Evolutionary conservation across 805 yeast species (phyloP), one percentile per base, ranked within the genome.

Genomic region (Sugiyamaella floridensis): DNA sequence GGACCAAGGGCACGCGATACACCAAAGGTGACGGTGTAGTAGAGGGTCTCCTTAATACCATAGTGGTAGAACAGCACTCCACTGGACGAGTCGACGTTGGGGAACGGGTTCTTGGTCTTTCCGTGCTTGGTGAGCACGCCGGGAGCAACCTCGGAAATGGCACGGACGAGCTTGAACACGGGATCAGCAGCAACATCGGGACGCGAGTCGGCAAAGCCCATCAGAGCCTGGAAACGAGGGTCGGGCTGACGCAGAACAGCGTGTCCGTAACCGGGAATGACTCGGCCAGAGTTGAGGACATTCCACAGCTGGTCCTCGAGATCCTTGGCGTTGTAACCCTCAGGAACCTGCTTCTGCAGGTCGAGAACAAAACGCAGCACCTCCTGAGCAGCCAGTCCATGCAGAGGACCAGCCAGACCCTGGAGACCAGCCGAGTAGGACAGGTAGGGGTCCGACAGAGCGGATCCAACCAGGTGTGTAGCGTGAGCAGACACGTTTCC

Each of bases 51-150:
- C 52, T 85, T 83, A 67, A 86, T 74, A 63, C 95, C 95, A 75
- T 86, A 86, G 79, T 86, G 83, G 73, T 86, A 90, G 71, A 86
- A 77, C 63, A 86, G 73, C 58, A 85, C 89, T 74, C 95, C 95
- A 48, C 92, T 85, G 74, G 84, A 89, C 51, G 93, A 84, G 74
- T 86, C 95, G 60, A 86, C 95, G 69, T 86, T 86, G 73, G 95
- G 93, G 89, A 89, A 86, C 74, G 93, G 93, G 81, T 86, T 86
- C 81, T 86, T 85, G 67, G 92, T 86, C 81, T 86, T 86, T 71
- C 92, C 93, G 71, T 86, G 92, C 74, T 83, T 76, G 63, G 86
- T 82, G 63, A 86, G 78, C 49, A 86, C 92, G 61, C 71, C 78
- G 72, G 93, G 93, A 58, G 93, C 93, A 63, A 86, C 86, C 71